Base-by-base conservation (phyloP, 2,329 filamentous ascomycete species). In the Paracoccidioides brasiliensis region DNA sequence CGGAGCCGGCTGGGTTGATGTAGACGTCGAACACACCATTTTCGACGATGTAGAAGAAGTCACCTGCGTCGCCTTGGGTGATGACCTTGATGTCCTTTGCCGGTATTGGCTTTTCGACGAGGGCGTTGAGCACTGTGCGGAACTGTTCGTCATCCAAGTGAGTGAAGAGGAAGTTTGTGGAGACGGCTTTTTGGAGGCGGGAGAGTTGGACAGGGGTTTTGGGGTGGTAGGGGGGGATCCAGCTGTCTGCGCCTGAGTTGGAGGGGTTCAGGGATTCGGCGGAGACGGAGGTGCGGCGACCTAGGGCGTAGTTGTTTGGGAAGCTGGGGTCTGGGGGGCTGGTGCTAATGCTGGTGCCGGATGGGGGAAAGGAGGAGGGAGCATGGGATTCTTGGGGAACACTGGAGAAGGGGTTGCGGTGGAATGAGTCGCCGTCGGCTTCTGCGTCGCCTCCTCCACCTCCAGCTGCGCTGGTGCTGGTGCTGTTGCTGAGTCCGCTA, bases 31-130 rank as follows among this genome's bases (percentile, higher is more conserved):
- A 97, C 28, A 79, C 78, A 43, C 93, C 93, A 61, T 85, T 86
- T 70, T 98, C 93, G 15, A 97, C 90, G 32, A 98, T 84, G 70
- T 98, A 98, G 74, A 98, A 98, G 76, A 87, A 97, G 72, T 98
- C 93, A 45, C 93, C 93, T 0, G 90, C 85, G 66, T 97, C 93
- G 55, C 93, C 93, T 75, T 98, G 93, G 52, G 84, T 86, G 62
- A 98, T 97, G 57, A 98, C 89, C 79, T 95, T 79, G 68, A 84
- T 84, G 61, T 83, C 91, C 74, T 93, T 94, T 60, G 89, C 88
- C 1, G 93, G 93, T 64, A 97, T 94, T 5, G 88, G 86, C 72
- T 97, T 97, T 74, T 98, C 93, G 58, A 94, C 84, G 62, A 98
- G 76, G 3, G 93, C 93, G 52, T 89, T 88, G 10, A 98, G 79